Conservation (phyloP, 192 early-diverging fungal genomes). For the Gigaspora rosea region DNA sequence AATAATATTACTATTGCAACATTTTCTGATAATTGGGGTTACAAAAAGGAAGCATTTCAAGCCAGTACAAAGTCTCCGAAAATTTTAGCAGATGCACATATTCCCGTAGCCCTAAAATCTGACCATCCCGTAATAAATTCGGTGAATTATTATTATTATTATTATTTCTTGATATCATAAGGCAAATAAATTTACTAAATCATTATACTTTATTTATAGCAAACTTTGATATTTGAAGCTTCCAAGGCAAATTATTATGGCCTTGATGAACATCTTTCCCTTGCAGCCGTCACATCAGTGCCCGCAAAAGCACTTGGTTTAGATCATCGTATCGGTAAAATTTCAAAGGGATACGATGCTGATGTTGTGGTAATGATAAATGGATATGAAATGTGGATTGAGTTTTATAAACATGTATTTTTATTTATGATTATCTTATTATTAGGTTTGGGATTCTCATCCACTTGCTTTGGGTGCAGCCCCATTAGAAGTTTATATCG, state of each 20-base stretch:
- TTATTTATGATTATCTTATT: no score
- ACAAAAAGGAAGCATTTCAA: constrained; percentile 78
- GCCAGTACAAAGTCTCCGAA: constrained; percentile 59
- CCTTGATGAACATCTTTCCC: constrained; percentile 54
- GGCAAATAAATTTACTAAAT: neutral
- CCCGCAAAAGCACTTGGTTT: constrained; percentile 71
- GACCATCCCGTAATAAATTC: constrained; percentile 80
- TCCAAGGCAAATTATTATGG: constrained; percentile 76
- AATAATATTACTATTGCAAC: constrained; percentile 70
- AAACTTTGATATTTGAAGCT: constrained; percentile 77
- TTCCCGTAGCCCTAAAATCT: constrained; percentile 73
- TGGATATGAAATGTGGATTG: no score
- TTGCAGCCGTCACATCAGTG: constrained; percentile 68
- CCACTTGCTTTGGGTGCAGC: constrained; percentile 70
- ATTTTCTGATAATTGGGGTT: constrained; percentile 68
- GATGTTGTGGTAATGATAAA: constrained; percentile 56
- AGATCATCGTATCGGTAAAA: constrained; percentile 65
- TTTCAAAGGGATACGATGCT: constrained; percentile 72
- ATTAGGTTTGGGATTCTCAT: constrained; percentile 66
- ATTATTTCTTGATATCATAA: no score
- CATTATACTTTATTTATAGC: constrained; percentile 19
- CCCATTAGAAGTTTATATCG: constrained; percentile 74
- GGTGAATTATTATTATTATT: constrained; percentile 20
- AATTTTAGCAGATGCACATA: constrained; percentile 66
- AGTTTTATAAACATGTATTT: no score